Percentiles rank a stretch among this genome's conserved stretches.
These are phyloP conservation scores for Monilinia aucupariae DNA, from an alignment of 2,329 filamentous ascomycete genomes.

Conservation along the genomic window DNA sequence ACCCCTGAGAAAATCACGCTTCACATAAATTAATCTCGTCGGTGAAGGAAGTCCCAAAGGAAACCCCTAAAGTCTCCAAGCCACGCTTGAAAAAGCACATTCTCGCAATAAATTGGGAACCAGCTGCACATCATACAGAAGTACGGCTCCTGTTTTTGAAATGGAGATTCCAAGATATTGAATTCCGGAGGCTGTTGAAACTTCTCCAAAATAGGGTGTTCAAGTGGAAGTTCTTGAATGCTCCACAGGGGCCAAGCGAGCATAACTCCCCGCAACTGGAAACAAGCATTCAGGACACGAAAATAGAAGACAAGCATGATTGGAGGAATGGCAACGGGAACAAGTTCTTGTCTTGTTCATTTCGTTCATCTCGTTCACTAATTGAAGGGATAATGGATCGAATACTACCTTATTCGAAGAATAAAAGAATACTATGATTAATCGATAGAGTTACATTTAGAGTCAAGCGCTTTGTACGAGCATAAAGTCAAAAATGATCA, in stretches of 20 bases:
- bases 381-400: too few species aligned
- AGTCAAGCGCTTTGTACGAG: too few species aligned
- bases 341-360: neutral
- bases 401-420: too few species aligned
- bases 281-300: slow-evolving; percentile 4
- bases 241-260: neutral
- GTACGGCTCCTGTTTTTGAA: neutral
- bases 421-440: too few species aligned
- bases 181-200: neutral
- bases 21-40: neutral
- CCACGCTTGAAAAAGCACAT: neutral
- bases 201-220: neutral
- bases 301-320: neutral
- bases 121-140: neutral
- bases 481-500: too few species aligned
- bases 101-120: neutral
- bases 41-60: neutral
- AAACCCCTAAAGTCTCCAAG: too few species aligned
- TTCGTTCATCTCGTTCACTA: neutral
- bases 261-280: neutral
- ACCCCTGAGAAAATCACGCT: neutral
- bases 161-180: neutral
- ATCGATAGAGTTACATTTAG: too few species aligned
- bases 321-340: neutral
- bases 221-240: neutral